Base-by-base conservation (phyloP, 2,329 filamentous ascomycete species). In the Fusarium luffae region DNA sequence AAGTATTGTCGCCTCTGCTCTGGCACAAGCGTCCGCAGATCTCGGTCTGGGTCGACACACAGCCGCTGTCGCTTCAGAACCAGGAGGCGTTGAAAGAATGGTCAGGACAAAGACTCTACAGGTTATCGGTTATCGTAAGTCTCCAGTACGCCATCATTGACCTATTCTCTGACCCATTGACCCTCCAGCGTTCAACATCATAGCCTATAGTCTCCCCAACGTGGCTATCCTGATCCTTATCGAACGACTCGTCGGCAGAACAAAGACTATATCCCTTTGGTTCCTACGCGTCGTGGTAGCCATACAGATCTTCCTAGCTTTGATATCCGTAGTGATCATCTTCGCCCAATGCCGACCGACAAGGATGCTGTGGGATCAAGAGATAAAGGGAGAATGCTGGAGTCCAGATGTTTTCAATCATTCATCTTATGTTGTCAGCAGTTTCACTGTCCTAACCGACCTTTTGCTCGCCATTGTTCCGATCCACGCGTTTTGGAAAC, bases 201-300 rank as follows among this genome's bases (percentile, higher is more conserved):
- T 68, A 16, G 62, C 62, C 3, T 66, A 62, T 30, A 66, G 52
- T 28, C 50, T 66, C 2, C 65, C 62, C 5, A 68, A 66, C 19
- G 40, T 68, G 4, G 62, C 65, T n/a, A 66, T 68, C 8, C 16
- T 68, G 19, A 66, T 68, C 32, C 62, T 66, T 18, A 58, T 68
- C 34, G 52, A 68, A 46, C 51, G 62, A 7, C 48, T 68, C 3
- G 52, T 34, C n/a, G 65, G 62, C 8, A 46, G 37, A 27, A 66
- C 65, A 19, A 32, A 50, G 5, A 50, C 51, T 1, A 28, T 42
- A 7, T 48, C 61, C 2, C 56, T 48, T 14, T 13, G 9, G 6
- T 61, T 58, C 19, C 52, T 62, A 4, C 56, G 64, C 19, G 14
- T 25, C 4, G n/a, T 57, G 12, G 51, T 67, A 11, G 46, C 19